A percentile compares a stretch with the other conserved stretches of the same genome.
These are phyloP conservation scores for Xylaria scruposa DNA, from an alignment of 495 filamentous ascomycete genomes.

Conservation along the genomic window DNA sequence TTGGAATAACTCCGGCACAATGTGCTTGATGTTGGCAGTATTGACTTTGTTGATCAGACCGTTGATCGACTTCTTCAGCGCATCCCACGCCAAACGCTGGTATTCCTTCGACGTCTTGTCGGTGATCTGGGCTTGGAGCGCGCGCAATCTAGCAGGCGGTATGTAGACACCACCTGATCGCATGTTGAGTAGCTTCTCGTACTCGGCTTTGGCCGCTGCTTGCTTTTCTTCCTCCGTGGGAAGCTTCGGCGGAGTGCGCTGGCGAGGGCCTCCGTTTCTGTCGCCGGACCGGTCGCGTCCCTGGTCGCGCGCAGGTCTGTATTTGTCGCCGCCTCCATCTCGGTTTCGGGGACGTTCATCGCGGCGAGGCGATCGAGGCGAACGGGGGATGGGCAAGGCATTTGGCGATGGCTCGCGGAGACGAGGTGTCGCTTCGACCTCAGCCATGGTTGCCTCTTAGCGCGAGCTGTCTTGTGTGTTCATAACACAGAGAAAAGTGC, in stretches of 20 bases:
- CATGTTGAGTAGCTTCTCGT: constrained; percentile 86
- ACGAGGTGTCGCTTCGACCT: constrained; percentile 38
- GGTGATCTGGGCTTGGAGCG: constrained; percentile 94
- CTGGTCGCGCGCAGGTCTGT: constrained; percentile 43
- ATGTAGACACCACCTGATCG: constrained; percentile 96
- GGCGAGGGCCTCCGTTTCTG: constrained; percentile 43
- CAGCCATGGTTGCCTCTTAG: constrained; percentile 36
- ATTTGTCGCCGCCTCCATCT: constrained; percentile 50
- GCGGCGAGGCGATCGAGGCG: constrained; percentile 33
- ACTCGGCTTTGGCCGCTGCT: constrained; percentile 81
- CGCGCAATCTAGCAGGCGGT: constrained; percentile 86
- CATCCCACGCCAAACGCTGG: constrained; percentile 99
- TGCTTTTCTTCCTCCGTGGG: constrained; percentile 85
- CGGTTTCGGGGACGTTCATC: constrained; percentile 42
- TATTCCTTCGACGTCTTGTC: constrained; percentile 97
- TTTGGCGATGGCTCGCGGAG: constrained; percentile 37
- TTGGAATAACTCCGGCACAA: constrained; percentile 91
- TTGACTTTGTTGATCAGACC: constrained; percentile 99
- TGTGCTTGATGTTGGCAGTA: constrained; percentile 94
- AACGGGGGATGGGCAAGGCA: constrained; percentile 33
- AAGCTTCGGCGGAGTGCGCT: constrained; percentile 58
- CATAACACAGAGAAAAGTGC: not conserved
- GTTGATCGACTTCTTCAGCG: constrained; percentile 98
- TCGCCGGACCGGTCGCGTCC: constrained; percentile 28
- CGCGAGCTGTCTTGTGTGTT: not conserved